Percentiles rank a stretch among this genome's conserved stretches.
Conservation (phyloP, 1,284 basidiomycete species). For the Cutaneotrichosporon sp. region DNA sequence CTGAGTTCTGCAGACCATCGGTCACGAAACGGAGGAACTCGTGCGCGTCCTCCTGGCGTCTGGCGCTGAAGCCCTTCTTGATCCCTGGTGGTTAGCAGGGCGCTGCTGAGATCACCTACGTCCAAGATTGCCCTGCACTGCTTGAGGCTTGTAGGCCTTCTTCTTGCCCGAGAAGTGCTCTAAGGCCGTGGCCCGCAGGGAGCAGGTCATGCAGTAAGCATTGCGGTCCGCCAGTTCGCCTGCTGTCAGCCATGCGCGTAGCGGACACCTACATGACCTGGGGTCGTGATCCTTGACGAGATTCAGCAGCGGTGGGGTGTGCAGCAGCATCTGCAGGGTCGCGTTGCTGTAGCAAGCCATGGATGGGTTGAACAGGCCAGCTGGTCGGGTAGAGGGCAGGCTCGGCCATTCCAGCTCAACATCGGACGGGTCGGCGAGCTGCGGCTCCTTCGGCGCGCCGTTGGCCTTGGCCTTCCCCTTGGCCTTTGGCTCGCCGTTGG, state of each 20-base stretch:
- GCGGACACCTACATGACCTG: conserved; percentile 44
- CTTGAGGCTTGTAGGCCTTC: conserved; percentile 58
- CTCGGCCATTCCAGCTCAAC: conserved; percentile 41
- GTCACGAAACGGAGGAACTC: conserved; percentile 96
- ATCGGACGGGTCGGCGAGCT: not conserved
- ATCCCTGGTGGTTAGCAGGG: conserved; percentile 62
- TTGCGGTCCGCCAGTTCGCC: conserved; percentile 19
- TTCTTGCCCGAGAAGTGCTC: conserved; percentile 37
- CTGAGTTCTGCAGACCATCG: conserved; percentile 85
- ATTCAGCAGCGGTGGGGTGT: conserved; percentile 85
- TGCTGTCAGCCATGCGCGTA: conserved; percentile 8
- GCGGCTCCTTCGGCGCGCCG: not conserved
- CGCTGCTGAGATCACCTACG: conserved; percentile 57
- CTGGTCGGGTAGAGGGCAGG: conserved; percentile 23
- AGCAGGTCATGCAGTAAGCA: conserved; percentile 77
- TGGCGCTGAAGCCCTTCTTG: conserved; percentile 84
- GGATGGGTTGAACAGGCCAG: conserved; percentile 83
- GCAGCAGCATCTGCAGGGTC: conserved; percentile 87
- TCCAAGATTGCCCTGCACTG: conserved; percentile 67
- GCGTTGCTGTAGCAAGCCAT: conserved; percentile 99
- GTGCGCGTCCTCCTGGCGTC: conserved; percentile 97
- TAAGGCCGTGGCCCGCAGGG: conserved; percentile 55
- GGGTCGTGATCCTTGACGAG: conserved; percentile 63
- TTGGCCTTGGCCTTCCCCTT: too few relatives aligned
- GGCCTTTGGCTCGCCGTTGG: conserved; percentile 1